phyloP scores from a whole-genome alignment of 768 basidiomycete species.

The Cystofilobasidium ferigula region DNA sequence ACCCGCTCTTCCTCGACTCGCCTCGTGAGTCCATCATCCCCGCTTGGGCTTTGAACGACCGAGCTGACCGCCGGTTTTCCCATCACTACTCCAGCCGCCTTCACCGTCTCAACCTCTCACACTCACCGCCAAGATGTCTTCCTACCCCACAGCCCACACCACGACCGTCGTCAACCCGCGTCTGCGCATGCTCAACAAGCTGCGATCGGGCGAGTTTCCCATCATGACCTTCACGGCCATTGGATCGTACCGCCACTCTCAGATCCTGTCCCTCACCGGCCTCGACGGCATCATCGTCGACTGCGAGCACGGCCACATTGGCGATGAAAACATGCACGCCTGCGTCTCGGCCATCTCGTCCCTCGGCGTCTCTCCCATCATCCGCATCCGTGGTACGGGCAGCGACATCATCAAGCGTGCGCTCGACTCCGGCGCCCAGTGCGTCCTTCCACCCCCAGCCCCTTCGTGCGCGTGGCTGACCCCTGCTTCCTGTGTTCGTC shows the following conservation, averaged over 20 bases:
- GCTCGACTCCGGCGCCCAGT: slow-evolving; percentile 38
- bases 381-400: slow-evolving; percentile 36
- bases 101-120: background rate
- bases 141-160: slow-evolving; percentile 27
- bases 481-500: background rate
- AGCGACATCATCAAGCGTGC: slow-evolving; percentile 39
- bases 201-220: slow-evolving; percentile 26
- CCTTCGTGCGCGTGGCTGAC: background rate
- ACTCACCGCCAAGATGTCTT: background rate
- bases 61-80: too few species aligned
- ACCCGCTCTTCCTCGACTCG: too few species aligned
- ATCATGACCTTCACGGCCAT: slow-evolving; percentile 33
- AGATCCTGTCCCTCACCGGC: slow-evolving; percentile 31
- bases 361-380: slow-evolving; percentile 35
- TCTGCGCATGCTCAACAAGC: slow-evolving; percentile 29
- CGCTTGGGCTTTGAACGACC: too few species aligned
- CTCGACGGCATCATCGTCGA: slow-evolving; percentile 34
- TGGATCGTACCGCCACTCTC: slow-evolving; percentile 27
- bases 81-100: background rate
- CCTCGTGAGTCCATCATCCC: too few species aligned
- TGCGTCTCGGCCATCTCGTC: slow-evolving; percentile 32
- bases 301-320: slow-evolving; percentile 36
- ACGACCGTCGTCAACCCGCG: slow-evolving; percentile 29
- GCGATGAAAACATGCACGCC: slow-evolving; percentile 35
- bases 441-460: background rate